Evolutionary conservation across 345 rosid species (phyloP).

Genomic region (Excoecaria cochinchinensis): DNA sequence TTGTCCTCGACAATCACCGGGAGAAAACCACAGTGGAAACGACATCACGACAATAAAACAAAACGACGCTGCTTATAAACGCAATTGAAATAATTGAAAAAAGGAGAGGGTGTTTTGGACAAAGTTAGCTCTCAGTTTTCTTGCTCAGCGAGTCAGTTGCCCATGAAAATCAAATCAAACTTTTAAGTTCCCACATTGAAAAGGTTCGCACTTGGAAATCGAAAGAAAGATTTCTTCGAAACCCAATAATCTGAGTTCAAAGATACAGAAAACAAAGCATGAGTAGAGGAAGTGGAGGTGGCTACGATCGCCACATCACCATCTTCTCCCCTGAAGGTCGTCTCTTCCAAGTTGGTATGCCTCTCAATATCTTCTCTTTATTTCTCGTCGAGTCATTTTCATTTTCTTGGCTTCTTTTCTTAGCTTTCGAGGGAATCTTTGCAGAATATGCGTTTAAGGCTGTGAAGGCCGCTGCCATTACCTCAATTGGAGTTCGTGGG

Average conservation of each 20-base stretch:
- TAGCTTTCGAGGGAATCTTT: background rate
- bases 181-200: background rate
- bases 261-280: slow-evolving; percentile 28
- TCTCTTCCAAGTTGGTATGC: slow-evolving; percentile 80
- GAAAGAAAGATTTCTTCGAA: background rate
- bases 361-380: background rate
- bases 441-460: slow-evolving; percentile 97
- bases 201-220: background rate
- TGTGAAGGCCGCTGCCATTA: slow-evolving; percentile 88
- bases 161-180: background rate
- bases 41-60: background rate
- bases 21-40: no score
- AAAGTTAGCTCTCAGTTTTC: slow-evolving; percentile 9
- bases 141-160: slow-evolving; percentile 17
- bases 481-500: slow-evolving; percentile 95
- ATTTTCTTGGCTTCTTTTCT: background rate
- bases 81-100: background rate
- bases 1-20: no score
- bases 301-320: slow-evolving; percentile 86
- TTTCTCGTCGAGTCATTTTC: background rate
- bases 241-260: background rate
- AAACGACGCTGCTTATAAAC: background rate
- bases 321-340: slow-evolving; percentile 92
- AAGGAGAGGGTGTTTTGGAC: slow-evolving; percentile 12
- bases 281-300: slow-evolving; percentile 89